phyloP scores from a whole-genome alignment of 2,329 filamentous ascomycete genomes.

The Trichoderma arundinaceum region DNA sequence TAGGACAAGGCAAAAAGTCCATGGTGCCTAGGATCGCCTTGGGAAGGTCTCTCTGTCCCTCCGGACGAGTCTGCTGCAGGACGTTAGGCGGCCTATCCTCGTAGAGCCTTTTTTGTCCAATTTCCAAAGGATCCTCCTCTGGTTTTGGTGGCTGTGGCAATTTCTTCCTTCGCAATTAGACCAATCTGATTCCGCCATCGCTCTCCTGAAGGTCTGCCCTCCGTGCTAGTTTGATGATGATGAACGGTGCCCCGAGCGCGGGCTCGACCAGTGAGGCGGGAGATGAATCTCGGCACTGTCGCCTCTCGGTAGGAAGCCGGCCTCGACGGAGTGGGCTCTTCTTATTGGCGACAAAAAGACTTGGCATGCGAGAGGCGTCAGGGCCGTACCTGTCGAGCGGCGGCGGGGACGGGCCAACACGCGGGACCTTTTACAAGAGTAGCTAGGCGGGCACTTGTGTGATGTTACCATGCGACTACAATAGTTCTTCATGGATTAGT shows the following conservation, averaged over 20 bases:
- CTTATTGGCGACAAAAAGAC: not conserved
- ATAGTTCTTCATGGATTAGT: constrained; percentile 10
- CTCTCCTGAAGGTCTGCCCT: not conserved
- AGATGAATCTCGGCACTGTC: constrained; percentile 17
- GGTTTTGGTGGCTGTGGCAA: not conserved
- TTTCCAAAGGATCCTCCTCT: not conserved
- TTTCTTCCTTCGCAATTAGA: not conserved
- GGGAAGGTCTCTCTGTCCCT: not conserved
- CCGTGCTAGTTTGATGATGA: not conserved
- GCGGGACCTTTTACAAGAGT: not conserved
- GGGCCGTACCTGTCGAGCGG: constrained; percentile 6
- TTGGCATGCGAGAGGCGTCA: not conserved
- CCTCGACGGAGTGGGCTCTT: not conserved
- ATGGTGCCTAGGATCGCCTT: constrained; percentile 1
- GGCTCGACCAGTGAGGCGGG: not conserved
- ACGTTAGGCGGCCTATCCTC: not conserved
- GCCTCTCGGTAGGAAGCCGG: constrained; percentile 17
- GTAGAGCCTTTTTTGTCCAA: not conserved
- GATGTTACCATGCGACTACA: constrained; percentile 23
- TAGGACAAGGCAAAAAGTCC: not conserved
- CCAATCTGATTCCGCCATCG: not conserved
- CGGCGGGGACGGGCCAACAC: not conserved
- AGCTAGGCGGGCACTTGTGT: constrained; percentile 18
- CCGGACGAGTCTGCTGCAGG: too few relatives aligned
- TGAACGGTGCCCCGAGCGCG: not conserved